Evolutionary conservation across 352 stramenopile species (phyloP).

Genomic region (Pythium volutum): DNA sequence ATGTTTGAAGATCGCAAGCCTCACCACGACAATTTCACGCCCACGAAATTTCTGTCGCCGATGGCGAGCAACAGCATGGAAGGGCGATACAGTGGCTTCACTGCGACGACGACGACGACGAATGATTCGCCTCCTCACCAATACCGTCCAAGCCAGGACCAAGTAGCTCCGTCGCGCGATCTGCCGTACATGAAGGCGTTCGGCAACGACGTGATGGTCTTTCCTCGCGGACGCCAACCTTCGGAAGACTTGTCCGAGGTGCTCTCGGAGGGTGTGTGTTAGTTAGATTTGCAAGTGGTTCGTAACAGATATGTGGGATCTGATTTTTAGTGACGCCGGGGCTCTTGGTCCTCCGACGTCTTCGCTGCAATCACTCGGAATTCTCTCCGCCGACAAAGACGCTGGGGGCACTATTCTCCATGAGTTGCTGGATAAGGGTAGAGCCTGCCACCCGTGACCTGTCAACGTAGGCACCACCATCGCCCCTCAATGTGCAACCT

Average conservation of each 20-base stretch:
- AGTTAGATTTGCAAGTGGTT: constrained; percentile 20
- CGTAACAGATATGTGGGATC: constrained; percentile 2
- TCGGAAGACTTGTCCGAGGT: constrained; percentile 77
- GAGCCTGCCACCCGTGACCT: not conserved
- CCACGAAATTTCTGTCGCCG: constrained; percentile 51
- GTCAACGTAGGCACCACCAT: not conserved
- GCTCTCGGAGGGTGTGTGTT: constrained; percentile 80
- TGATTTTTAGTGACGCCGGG: not conserved
- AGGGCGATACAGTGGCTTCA: constrained; percentile 25
- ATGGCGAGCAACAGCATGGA: constrained; percentile 31
- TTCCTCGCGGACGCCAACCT: constrained; percentile 56
- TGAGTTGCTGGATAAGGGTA: constrained; percentile 11
- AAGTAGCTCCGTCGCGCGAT: constrained; percentile 35
- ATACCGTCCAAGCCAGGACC: constrained; percentile 31
- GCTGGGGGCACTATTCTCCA: not conserved
- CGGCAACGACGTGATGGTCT: constrained; percentile 58
- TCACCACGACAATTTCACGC: constrained; percentile 25
- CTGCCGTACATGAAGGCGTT: constrained; percentile 70
- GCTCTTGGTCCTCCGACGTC: not conserved
- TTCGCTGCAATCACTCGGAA: constrained; percentile 2
- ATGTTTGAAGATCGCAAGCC: constrained; percentile 27
- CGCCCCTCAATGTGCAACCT: constrained; percentile 18
- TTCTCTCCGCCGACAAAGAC: not conserved
- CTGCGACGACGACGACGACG: constrained; percentile 15
- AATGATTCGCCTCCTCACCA: constrained; percentile 33